These are phyloP conservation scores for Entrophospora sp. DNA, from an alignment of 192 early-diverging fungal genomes.

Conservation along the genomic window DNA sequence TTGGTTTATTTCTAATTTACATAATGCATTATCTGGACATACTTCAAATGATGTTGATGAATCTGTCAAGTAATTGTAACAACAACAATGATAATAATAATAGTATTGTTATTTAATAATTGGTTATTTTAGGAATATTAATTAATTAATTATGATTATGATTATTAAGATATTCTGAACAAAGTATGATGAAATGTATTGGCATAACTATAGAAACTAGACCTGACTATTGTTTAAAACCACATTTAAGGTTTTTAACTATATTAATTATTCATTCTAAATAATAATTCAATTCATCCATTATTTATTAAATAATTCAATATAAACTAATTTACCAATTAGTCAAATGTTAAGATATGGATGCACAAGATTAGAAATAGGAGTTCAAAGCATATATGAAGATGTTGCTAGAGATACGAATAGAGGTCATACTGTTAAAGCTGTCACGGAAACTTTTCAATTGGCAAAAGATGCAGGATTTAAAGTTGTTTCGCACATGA, in stretches of 20 bases:
- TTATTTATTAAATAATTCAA: too few species aligned
- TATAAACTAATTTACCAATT: too few species aligned
- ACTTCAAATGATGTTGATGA: constrained; percentile 88
- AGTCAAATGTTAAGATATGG: constrained; percentile 98
- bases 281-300: too few species aligned
- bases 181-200: constrained; percentile 93
- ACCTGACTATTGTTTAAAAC: constrained; percentile 97
- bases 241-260: constrained; percentile 65
- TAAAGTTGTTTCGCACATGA: constrained; percentile 99
- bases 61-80: constrained; percentile 70
- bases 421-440: constrained; percentile 94
- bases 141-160: neutral
- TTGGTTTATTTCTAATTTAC: constrained; percentile 96
- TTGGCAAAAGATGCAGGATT: constrained; percentile 97
- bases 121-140: too few species aligned
- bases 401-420: constrained; percentile 99
- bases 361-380: constrained; percentile 95
- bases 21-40: constrained; percentile 92
- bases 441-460: constrained; percentile 96
- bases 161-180: constrained; percentile 72
- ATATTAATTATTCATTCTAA: too few species aligned
- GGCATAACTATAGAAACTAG: constrained; percentile 99
- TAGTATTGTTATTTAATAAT: too few species aligned
- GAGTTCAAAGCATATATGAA: constrained; percentile 98
- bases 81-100: neutral